Percentiles rank a stretch among this genome's conserved stretches.
Conservation (phyloP, 2,329 filamentous ascomycete genomes). For the Penicillium sclerotigenum region DNA sequence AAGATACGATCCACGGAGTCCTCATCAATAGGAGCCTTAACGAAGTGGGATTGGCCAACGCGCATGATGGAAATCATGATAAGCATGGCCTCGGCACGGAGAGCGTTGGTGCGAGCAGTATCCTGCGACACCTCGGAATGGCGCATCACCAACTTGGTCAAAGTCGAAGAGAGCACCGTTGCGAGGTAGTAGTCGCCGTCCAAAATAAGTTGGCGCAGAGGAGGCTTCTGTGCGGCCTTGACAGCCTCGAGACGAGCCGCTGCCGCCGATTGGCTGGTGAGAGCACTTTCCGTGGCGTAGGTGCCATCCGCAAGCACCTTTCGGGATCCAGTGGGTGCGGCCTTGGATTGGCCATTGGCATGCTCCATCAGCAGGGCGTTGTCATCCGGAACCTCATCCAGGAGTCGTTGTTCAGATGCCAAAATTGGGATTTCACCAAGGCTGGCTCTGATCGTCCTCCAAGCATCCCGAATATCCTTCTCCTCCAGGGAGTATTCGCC, state of each 20-base stretch:
- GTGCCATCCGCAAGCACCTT: slow-evolving; percentile 95
- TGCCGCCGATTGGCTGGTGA: slow-evolving; percentile 87
- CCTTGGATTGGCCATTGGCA: slow-evolving; percentile 75
- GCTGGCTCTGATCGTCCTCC: slow-evolving; percentile 92
- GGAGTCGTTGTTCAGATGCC: slow-evolving; percentile 84
- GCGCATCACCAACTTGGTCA: slow-evolving; percentile 97
- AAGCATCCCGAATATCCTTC: slow-evolving; percentile 90
- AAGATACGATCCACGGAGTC: slow-evolving; percentile 98
- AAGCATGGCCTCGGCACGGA: slow-evolving; percentile 95
- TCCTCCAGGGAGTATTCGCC: slow-evolving; percentile 95
- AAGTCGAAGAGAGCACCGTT: slow-evolving; percentile 88
- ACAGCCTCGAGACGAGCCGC: slow-evolving; percentile 92
- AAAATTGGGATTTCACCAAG: slow-evolving; percentile 96
- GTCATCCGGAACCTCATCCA: slow-evolving; percentile 76
- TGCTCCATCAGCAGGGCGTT: slow-evolving; percentile 65
- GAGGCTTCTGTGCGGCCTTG: slow-evolving; percentile 94
- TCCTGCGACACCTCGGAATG: slow-evolving; percentile 91
- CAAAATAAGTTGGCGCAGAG: slow-evolving; percentile 87
- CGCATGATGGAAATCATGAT: slow-evolving; percentile 99
- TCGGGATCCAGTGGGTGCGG: slow-evolving; percentile 76
- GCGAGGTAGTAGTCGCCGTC: slow-evolving; percentile 97
- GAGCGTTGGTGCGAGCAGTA: slow-evolving; percentile 80
- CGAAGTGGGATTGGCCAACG: slow-evolving; percentile 97
- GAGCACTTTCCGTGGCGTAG: slow-evolving; percentile 92
- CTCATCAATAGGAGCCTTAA: slow-evolving; percentile 94